These are phyloP conservation scores for Heracleum sosnowskyi DNA, from an alignment of 129 eudicot species.

Conservation along the genomic window DNA sequence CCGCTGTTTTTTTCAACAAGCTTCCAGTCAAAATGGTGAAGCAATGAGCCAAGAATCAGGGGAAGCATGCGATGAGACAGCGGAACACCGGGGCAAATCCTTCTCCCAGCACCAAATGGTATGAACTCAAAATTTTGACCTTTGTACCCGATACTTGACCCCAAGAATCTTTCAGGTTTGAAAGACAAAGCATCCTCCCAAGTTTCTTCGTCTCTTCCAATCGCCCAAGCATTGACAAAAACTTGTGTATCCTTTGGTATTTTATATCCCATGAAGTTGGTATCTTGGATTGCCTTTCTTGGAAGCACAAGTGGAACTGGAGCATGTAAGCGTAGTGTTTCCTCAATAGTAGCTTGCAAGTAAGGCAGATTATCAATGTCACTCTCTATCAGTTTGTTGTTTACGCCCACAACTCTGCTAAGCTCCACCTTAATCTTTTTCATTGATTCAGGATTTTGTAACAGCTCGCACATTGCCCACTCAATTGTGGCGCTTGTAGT, in stretches of 20 bases:
- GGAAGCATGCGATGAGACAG: neutral
- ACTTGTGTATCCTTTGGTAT: neutral
- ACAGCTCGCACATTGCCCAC: neutral
- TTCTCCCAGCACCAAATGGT: conserved; percentile 3
- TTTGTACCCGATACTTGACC: neutral
- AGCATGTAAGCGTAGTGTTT: conserved; percentile 5
- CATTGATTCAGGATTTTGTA: neutral
- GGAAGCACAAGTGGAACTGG: neutral
- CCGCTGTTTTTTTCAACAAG: neutral
- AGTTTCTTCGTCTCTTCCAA: neutral
- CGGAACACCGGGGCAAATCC: neutral
- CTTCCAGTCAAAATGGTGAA: conserved; percentile 4
- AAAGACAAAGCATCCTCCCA: neutral
- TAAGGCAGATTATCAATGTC: conserved; percentile 6
- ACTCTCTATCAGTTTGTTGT: neutral
- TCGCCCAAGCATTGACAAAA: conserved; percentile 1
- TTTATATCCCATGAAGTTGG: neutral
- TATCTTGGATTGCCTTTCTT: neutral
- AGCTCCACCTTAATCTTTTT: neutral
- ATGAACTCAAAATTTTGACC: neutral
- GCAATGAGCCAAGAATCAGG: neutral
- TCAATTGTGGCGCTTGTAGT: neutral
- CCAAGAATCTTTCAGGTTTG: conserved; percentile 5
- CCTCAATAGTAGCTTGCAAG: neutral
- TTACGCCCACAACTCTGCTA: neutral